These are phyloP conservation scores for Canavalia gladiata DNA, from an alignment of 306 rosid species.

Conservation along the genomic window DNA sequence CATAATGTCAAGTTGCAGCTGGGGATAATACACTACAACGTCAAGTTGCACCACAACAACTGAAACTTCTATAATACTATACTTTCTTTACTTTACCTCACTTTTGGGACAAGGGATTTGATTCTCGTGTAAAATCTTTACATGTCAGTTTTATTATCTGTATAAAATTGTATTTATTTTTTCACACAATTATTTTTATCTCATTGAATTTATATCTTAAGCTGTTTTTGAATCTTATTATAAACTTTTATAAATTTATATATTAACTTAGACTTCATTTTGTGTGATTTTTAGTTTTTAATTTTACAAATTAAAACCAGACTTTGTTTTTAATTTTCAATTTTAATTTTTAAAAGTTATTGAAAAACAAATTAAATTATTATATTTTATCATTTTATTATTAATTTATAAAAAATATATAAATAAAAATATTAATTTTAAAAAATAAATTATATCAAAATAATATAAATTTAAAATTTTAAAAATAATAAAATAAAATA, in stretches of 20 bases:
- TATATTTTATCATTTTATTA: no score
- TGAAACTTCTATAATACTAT: conserved; percentile 33
- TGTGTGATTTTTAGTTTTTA: no score
- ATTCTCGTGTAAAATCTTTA: neutral
- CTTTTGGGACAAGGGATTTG: neutral
- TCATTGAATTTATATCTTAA: neutral
- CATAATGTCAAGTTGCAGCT: conserved; percentile 17
- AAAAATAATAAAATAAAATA: no score
- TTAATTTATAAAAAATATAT: no score
- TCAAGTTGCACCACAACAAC: conserved; percentile 36
- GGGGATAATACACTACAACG: neutral
- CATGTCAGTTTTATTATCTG: neutral
- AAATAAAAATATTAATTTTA: no score
- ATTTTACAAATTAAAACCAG: no score
- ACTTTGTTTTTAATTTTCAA: no score
- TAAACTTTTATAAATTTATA: neutral
- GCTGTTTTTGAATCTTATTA: neutral
- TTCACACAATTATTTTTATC: neutral
- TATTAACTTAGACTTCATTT: neutral
- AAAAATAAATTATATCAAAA: no score
- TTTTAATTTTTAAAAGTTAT: no score
- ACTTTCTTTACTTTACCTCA: neutral
- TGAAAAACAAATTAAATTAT: no score
- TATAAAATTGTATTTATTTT: neutral
- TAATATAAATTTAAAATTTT: no score